These are phyloP conservation scores for Sporothrix schenckii DNA, from an alignment of 2,329 filamentous ascomycete genomes.

Conservation along the genomic window DNA sequence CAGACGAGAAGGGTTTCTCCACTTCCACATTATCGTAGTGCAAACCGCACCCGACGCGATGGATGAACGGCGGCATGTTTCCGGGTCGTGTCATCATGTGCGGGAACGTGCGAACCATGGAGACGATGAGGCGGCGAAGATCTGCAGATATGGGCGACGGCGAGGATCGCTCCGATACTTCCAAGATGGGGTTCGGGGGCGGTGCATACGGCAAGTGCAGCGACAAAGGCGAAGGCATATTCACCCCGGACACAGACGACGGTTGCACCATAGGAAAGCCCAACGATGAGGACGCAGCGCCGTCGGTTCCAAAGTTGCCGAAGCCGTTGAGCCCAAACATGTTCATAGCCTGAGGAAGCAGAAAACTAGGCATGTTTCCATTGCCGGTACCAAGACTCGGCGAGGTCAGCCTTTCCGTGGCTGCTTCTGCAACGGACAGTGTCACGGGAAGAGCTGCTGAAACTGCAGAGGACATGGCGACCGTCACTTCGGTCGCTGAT, in stretches of 20 bases:
- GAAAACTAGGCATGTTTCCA: neutral
- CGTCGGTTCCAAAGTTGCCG: neutral
- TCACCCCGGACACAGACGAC: neutral
- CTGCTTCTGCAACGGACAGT: neutral
- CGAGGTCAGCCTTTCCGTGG: neutral
- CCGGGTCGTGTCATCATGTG: slow-evolving; percentile 41
- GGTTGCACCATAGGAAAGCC: neutral
- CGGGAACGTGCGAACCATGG: slow-evolving; percentile 40
- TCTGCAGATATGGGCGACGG: neutral
- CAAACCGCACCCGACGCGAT: slow-evolving; percentile 36
- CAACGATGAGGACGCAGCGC: neutral
- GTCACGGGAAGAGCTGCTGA: neutral
- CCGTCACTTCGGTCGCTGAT: too few species aligned
- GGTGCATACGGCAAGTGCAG: slow-evolving; percentile 19
- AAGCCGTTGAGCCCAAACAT: slow-evolving; percentile 5
- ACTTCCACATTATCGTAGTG: slow-evolving; percentile 9
- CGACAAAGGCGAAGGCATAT: neutral
- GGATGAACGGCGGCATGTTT: slow-evolving; percentile 43
- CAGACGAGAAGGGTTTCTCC: neutral
- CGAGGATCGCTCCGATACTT: neutral
- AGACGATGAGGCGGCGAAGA: slow-evolving; percentile 36
- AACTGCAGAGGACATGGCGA: neutral
- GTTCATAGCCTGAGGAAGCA: neutral
- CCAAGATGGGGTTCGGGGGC: slow-evolving; percentile 3
- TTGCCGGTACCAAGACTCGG: neutral